phyloP scores from a whole-genome alignment of 1,139 yeast species.

The Magnusiomyces paraingens region DNA sequence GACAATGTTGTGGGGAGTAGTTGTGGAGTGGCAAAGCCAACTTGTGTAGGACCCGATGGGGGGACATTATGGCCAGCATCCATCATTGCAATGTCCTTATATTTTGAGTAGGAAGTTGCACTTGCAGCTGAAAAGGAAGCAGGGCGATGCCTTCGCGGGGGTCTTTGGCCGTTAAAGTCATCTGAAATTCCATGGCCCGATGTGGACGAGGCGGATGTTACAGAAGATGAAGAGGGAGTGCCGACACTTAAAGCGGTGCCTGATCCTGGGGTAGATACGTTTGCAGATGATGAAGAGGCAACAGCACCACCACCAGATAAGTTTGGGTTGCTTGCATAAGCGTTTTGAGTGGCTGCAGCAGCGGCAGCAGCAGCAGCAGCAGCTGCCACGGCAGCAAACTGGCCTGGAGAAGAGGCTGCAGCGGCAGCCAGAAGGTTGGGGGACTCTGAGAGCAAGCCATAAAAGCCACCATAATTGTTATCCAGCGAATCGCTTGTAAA shows the following conservation, averaged over 20 bases:
- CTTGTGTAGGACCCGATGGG: conserved; percentile 49
- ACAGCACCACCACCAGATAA: neutral
- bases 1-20: conserved; percentile 35
- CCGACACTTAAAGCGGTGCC: neutral
- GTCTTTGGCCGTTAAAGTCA: conserved; percentile 19
- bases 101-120: conserved; percentile 58
- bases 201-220: conserved; percentile 7
- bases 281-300: conserved; percentile 3
- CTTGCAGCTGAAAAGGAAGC: conserved; percentile 81
- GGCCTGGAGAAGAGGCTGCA: neutral
- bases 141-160: conserved; percentile 40
- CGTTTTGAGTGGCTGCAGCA: conserved; percentile 7
- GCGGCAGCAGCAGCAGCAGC: neutral
- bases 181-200: conserved; percentile 9
- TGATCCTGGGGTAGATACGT: conserved; percentile 10
- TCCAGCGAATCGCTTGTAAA: neutral
- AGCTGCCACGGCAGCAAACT: neutral
- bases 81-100: conserved; percentile 36
- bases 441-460: conserved; percentile 1
- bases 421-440: neutral
- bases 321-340: neutral
- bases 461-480: conserved; percentile 5
- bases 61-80: conserved; percentile 28
- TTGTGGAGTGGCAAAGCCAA: conserved; percentile 78
- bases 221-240: neutral